phyloP scores from a whole-genome alignment of 352 stramenopile species.

The Phytophthora aleatoria region DNA sequence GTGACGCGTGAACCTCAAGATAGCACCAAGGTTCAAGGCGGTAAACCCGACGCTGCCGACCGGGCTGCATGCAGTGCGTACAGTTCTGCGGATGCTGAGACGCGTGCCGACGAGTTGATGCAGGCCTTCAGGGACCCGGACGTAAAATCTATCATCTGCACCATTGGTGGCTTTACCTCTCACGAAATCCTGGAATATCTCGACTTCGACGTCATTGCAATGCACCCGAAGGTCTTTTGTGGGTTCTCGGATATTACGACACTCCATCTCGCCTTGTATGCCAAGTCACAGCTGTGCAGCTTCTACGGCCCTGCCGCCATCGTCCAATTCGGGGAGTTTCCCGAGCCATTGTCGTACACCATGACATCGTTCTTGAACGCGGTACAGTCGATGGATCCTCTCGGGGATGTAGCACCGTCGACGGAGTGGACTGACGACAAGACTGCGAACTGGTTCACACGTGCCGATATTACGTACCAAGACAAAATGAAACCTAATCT shows the following conservation, averaged over 20 bases:
- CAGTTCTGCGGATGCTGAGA: constrained; percentile 52
- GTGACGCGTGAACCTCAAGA: constrained; percentile 40
- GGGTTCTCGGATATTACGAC: constrained; percentile 72
- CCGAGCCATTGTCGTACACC: constrained; percentile 49
- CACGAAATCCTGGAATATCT: constrained; percentile 69
- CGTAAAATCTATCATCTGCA: constrained; percentile 54
- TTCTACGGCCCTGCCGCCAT: constrained; percentile 70
- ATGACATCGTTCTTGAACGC: constrained; percentile 46
- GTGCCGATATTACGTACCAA: constrained; percentile 44
- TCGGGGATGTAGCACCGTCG: constrained; percentile 44
- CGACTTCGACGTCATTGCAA: constrained; percentile 52
- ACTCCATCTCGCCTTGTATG: constrained; percentile 57
- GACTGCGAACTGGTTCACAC: constrained; percentile 61
- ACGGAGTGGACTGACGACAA: constrained; percentile 67
- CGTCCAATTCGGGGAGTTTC: constrained; percentile 67
- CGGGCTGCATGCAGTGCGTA: constrained; percentile 33
- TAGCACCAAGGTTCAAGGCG: constrained; percentile 20
- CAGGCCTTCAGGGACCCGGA: constrained; percentile 47
- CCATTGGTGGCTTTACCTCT: constrained; percentile 62
- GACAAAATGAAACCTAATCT: constrained; percentile 51
- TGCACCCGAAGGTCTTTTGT: constrained; percentile 58
- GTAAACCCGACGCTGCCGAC: constrained; percentile 3
- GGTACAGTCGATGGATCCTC: constrained; percentile 24
- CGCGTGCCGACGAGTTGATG: constrained; percentile 55
- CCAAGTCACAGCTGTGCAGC: constrained; percentile 44